Percentiles rank a stretch among this genome's conserved stretches.
Evolutionary conservation across 352 stramenopile species (phyloP).

Genomic region (Pythium dissimile): DNA sequence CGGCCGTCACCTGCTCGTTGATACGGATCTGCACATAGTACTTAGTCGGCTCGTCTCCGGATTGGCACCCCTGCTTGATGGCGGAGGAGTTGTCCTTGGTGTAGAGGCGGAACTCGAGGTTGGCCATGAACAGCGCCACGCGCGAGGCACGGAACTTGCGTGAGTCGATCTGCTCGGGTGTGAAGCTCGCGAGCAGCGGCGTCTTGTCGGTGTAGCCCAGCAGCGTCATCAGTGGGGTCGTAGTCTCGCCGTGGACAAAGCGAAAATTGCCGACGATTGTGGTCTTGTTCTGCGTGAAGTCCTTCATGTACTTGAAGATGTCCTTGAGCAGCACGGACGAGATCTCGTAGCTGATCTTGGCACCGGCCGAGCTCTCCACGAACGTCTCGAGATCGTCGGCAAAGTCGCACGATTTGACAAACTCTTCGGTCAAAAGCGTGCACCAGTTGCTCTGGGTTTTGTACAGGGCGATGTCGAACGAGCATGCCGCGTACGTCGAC

Average conservation of each 20-base stretch:
- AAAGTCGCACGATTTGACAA: conserved; percentile 20
- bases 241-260: conserved; percentile 26
- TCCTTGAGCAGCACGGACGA: conserved; percentile 20
- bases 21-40: conserved; percentile 27
- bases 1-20: conserved; percentile 22
- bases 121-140: conserved; percentile 15
- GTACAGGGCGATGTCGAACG: conserved; percentile 18
- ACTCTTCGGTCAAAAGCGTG: conserved; percentile 15
- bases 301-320: conserved; percentile 19
- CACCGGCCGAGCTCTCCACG: conserved; percentile 12
- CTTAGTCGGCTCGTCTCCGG: not conserved
- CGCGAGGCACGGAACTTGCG: conserved; percentile 21
- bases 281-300: conserved; percentile 13
- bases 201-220: conserved; percentile 22
- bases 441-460: conserved; percentile 21
- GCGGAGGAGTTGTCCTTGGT: not conserved
- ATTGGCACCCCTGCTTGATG: not conserved
- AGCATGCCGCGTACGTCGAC: conserved; percentile 12
- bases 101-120: conserved; percentile 28
- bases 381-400: conserved; percentile 23
- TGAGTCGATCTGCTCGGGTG: conserved; percentile 1
- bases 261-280: conserved; percentile 23
- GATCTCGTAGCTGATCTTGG: conserved; percentile 29
- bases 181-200: conserved; percentile 4
- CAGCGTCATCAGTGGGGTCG: conserved; percentile 22